Evolutionary conservation across 2,329 filamentous ascomycete species (phyloP).

Genomic region (Fusarium sp.): DNA sequence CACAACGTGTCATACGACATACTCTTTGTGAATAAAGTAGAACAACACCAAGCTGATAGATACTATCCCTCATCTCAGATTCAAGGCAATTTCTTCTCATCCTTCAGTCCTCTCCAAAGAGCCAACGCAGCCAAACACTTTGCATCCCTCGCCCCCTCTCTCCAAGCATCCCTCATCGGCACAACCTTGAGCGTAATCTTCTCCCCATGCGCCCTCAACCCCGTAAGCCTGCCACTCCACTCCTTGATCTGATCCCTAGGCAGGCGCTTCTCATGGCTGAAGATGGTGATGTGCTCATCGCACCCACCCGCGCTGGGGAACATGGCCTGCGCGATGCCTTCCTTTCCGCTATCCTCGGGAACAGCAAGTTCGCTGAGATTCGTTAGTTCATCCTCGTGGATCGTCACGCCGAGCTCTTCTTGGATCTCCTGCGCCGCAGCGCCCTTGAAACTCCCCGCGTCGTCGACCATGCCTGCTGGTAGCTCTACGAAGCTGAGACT

Average conservation of each 20-base stretch:
- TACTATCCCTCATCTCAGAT: neutral
- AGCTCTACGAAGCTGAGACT: constrained; percentile 69
- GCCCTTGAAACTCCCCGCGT: constrained; percentile 66
- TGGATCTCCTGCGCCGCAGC: constrained; percentile 71
- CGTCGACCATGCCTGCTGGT: constrained; percentile 71
- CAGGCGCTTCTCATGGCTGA: constrained; percentile 67
- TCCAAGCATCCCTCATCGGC: constrained; percentile 68
- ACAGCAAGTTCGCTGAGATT: constrained; percentile 66
- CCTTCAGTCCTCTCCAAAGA: constrained; percentile 68
- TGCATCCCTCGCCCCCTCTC: constrained; percentile 67
- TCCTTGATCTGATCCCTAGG: constrained; percentile 63
- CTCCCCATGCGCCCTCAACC: constrained; percentile 69
- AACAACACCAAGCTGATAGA: neutral
- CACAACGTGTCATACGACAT: no score
- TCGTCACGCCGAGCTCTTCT: constrained; percentile 70
- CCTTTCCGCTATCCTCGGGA: constrained; percentile 48
- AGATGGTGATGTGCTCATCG: constrained; percentile 72
- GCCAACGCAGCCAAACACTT: constrained; percentile 72
- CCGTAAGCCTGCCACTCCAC: constrained; percentile 70
- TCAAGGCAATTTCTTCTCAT: constrained; percentile 59
- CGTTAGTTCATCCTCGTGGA: constrained; percentile 61
- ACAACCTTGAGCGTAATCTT: constrained; percentile 73
- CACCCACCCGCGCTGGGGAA: constrained; percentile 71
- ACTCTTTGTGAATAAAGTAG: neutral
- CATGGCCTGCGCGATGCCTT: constrained; percentile 62